Evolutionary conservation across 2,329 filamentous ascomycete species (phyloP).

Genomic region (Phialophora tarda): DNA sequence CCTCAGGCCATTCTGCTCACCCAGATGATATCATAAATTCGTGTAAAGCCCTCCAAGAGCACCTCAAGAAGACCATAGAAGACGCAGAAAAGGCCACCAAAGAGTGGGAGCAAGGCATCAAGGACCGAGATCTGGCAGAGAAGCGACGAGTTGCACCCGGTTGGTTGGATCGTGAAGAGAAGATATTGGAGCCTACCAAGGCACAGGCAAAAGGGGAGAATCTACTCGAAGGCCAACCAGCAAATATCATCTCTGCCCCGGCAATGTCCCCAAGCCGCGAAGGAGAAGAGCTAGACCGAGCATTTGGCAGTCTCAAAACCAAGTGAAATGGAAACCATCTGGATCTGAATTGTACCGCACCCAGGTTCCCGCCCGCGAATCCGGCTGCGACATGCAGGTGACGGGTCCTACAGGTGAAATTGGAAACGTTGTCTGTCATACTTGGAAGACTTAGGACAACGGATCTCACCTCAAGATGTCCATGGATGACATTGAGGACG

Average conservation of each 20-base stretch:
- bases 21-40: conserved; percentile 84
- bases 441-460: background rate
- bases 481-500: background rate
- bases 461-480: background rate
- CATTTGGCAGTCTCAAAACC: conserved; percentile 57
- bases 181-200: conserved; percentile 60
- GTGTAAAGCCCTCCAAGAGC: conserved; percentile 76
- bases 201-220: conserved; percentile 37
- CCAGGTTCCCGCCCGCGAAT: background rate
- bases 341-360: conserved; percentile 23
- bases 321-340: conserved; percentile 44
- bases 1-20: conserved; percentile 80
- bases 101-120: conserved; percentile 70
- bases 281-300: conserved; percentile 60
- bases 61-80: conserved; percentile 71
- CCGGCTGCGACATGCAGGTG: background rate
- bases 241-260: conserved; percentile 43
- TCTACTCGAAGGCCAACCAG: conserved; percentile 48
- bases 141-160: conserved; percentile 68
- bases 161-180: conserved; percentile 67
- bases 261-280: conserved; percentile 52
- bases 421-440: background rate
- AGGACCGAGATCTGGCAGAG: conserved; percentile 65
- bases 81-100: conserved; percentile 71
- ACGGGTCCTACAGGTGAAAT: background rate